Base-by-base conservation (phyloP, 345 rosid species). In the Brassica carinata region DNA sequence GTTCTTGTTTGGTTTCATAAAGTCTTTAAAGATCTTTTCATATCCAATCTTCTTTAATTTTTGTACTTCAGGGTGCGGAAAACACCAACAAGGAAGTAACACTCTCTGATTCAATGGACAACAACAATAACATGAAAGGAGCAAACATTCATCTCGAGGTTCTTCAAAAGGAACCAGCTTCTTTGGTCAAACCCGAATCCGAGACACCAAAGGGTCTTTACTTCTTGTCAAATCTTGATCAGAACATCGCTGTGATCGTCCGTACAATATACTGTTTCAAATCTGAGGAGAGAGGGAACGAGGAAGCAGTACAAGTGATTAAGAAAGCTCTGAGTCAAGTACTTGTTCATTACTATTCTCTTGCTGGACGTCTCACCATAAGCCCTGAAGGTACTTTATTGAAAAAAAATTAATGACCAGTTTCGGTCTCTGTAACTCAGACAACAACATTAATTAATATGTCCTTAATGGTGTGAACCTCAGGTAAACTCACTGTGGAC, bases 181-280 rank as follows among this genome's bases (percentile, higher is more conserved):
- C 82, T 48, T 82, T 92, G 55, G 91, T 90, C 8, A 55, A 82
- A 66, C 98, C 98, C 0, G 94, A 88, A 23, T 87, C 84, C 40
- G 90, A 90, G 17, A 92, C 98, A 45, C 82, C 70, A 75, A 90
- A 89, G 82, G 98, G 96, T 71, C 83, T 90, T 2, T 92, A 89
- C 81, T 94, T 91, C 84, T 89, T 94, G 64, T 94, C 98, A 0
- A 94, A 94, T 84, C 94, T 92, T 66, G 97, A 94, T 78, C 98
- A 94, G 69, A 92, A 92, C 89, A 87, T 92, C 9, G 94, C 97
- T 0, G 94, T 90, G 59, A 86, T 88, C 45, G 89, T 94, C 26
- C 91, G 91, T 0, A 94, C 98, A 3, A 85, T 92, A n/a, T 90
- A 92, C 78, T 92, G 93, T 84, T 94, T 89, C 86, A 89, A 87